Conservation (phyloP, 2,329 filamentous ascomycete species). For the Diaporthe vexans region DNA sequence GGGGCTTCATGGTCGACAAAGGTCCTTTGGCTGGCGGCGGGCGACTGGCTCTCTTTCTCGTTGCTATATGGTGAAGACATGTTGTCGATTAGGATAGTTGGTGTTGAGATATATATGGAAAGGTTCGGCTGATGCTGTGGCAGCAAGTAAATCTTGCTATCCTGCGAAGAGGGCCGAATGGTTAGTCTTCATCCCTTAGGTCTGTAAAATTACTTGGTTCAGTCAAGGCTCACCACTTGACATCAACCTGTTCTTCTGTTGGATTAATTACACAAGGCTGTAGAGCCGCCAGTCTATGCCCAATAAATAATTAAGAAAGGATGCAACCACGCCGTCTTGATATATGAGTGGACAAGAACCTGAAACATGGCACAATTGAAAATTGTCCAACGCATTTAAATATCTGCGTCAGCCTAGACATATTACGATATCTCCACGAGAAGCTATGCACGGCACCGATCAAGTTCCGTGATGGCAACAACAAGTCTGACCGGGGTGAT, state of each 20-base stretch:
- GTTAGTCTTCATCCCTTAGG: background rate
- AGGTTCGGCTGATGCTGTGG: background rate
- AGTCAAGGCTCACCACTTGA: conserved; percentile 8
- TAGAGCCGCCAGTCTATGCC: background rate
- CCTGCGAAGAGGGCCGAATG: background rate
- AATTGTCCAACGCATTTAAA: background rate
- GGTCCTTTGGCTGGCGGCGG: background rate
- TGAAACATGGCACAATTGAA: background rate
- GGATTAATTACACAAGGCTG: background rate
- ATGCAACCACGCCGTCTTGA: background rate
- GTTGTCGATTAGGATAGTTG: background rate
- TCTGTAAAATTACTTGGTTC: background rate
- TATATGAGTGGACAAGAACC: background rate
- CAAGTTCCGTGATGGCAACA: background rate
- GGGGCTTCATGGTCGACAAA: conserved; percentile 18
- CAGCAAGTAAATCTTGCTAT: background rate
- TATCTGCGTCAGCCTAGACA: background rate
- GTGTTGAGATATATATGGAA: background rate
- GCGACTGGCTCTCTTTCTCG: background rate
- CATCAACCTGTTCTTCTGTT: background rate
- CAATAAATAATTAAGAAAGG: background rate
- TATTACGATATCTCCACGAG: background rate
- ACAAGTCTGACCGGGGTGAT: background rate
- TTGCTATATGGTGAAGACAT: background rate
- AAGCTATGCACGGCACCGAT: background rate